Conservation (phyloP, 2,329 filamentous ascomycete species). For the Neoarthrinium moseri region DNA sequence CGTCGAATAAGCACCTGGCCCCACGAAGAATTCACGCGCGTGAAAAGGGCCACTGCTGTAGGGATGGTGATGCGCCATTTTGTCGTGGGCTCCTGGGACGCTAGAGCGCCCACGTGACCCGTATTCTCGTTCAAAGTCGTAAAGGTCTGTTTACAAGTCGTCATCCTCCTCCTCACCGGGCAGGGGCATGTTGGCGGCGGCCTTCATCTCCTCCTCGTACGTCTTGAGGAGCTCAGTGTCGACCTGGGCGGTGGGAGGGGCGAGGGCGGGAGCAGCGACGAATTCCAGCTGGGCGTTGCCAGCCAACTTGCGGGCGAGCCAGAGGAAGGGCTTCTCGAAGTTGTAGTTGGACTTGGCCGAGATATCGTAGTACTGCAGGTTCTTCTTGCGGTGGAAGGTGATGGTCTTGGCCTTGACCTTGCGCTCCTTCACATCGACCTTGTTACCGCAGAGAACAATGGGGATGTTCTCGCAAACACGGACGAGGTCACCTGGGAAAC, state of each 20-base stretch:
- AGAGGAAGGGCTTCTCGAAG: conserved; percentile 99
- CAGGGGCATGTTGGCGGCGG: conserved; percentile 78
- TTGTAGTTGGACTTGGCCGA: conserved; percentile 99
- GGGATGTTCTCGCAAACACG: conserved; percentile 99
- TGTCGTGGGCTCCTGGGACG: conserved; percentile 4
- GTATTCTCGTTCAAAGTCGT: conserved; percentile 13
- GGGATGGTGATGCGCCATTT: conserved; percentile 9
- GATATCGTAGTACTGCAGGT: conserved; percentile 99
- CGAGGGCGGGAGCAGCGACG: conserved; percentile 90
- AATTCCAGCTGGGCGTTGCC: conserved; percentile 92
- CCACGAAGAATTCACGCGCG: conserved; percentile 21
- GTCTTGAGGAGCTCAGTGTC: conserved; percentile 77
- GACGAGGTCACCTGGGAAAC: conserved; percentile 81
- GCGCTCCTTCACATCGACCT: conserved; percentile 99
- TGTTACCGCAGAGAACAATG: conserved; percentile 98
- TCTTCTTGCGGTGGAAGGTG: conserved; percentile 99
- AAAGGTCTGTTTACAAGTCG: conserved; percentile 48
- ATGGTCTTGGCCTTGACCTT: conserved; percentile 99
- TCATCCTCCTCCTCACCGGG: conserved; percentile 90
- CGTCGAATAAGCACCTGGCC: conserved; percentile 23
- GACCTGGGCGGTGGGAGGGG: conserved; percentile 88
- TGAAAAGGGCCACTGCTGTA: conserved; percentile 11
- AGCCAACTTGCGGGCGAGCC: conserved; percentile 97
- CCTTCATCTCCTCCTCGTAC: conserved; percentile 87
- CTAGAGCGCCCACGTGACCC: conserved; percentile 11